Evolutionary conservation across 164 flowering plant species (phyloP).

Genomic region (Akebia trifoliata): DNA sequence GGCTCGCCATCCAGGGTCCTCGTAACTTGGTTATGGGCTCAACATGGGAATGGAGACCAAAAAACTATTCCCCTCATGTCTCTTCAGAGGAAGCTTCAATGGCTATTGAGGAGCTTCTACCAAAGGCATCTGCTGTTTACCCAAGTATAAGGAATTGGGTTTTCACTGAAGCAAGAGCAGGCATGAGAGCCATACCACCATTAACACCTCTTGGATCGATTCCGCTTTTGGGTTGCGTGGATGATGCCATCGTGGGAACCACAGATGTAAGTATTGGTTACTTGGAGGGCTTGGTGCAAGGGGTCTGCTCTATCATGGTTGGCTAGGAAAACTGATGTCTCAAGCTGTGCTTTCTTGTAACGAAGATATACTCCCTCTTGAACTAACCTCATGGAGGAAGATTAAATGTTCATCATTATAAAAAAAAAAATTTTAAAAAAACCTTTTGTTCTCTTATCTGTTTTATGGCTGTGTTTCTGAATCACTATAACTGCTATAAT

Average conservation of each 20-base stretch:
- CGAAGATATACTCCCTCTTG: constrained; percentile 60
- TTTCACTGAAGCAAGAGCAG: constrained; percentile 59
- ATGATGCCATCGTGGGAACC: constrained; percentile 37
- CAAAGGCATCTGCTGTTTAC: constrained; percentile 63
- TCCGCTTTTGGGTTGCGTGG: constrained; percentile 73
- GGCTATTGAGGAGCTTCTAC: constrained; percentile 65
- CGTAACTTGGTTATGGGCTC: constrained; percentile 70
- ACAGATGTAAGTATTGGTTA: constrained; percentile 65
- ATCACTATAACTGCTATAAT: too few species aligned
- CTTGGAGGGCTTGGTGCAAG: constrained; percentile 90
- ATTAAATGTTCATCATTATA: neutral
- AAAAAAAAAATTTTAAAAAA: too few species aligned
- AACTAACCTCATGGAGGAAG: constrained; percentile 74
- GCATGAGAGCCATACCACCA: constrained; percentile 95
- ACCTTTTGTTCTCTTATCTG: too few species aligned
- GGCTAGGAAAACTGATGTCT: constrained; percentile 81
- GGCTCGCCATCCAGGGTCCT: constrained; percentile 81
- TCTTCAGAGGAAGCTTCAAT: constrained; percentile 58
- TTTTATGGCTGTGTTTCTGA: too few species aligned
- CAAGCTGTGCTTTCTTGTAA: constrained; percentile 62
- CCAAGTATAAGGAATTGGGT: constrained; percentile 66
- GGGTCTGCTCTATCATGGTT: constrained; percentile 82
- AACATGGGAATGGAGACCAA: constrained; percentile 94
- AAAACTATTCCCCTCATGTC: constrained; percentile 51
- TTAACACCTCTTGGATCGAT: constrained; percentile 71